Percentiles rank a stretch among this genome's conserved stretches.
phyloP scores from a whole-genome alignment of 768 basidiomycete species.

The Chiua virens region DNA sequence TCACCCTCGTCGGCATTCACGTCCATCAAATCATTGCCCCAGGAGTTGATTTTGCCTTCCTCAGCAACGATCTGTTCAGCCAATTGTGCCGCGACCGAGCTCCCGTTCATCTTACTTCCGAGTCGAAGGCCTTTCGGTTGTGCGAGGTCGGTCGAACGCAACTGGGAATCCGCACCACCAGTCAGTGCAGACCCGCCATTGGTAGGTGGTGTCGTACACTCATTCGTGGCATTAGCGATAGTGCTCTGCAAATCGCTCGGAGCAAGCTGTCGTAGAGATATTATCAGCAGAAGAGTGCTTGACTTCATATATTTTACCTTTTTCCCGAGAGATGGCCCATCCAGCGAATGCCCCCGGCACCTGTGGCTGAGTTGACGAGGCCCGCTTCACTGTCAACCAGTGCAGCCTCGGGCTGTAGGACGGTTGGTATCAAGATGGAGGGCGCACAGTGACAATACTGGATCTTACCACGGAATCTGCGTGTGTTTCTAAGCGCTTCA shows the following conservation, averaged over 20 bases:
- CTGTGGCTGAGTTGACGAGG: slow-evolving; percentile 83
- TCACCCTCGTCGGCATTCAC: slow-evolving; percentile 90
- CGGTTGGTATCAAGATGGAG: background rate
- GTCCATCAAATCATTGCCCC: slow-evolving; percentile 92
- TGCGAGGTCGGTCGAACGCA: slow-evolving; percentile 21
- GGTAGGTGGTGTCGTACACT: slow-evolving; percentile 39
- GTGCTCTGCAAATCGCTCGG: slow-evolving; percentile 70
- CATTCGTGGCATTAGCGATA: slow-evolving; percentile 47
- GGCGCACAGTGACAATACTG: slow-evolving; percentile 4
- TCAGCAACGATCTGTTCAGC: slow-evolving; percentile 54
- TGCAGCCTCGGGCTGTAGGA: slow-evolving; percentile 55
- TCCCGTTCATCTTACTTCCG: slow-evolving; percentile 44
- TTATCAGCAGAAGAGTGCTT: background rate
- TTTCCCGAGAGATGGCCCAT: slow-evolving; percentile 92
- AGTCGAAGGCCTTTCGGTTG: slow-evolving; percentile 69
- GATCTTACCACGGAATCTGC: slow-evolving; percentile 73
- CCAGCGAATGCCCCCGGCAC: slow-evolving; percentile 91
- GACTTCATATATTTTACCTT: slow-evolving; percentile 46
- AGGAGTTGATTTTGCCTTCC: slow-evolving; percentile 47
- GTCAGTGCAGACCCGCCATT: background rate
- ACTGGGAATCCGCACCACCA: background rate
- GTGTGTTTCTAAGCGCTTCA: slow-evolving; percentile 79
- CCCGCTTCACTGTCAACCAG: slow-evolving; percentile 40
- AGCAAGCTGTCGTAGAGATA: slow-evolving; percentile 49
- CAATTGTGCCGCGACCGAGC: slow-evolving; percentile 49